Base-by-base conservation (phyloP, 2,329 filamentous ascomycete genomes). In the Botryosphaeria dothidea region DNA sequence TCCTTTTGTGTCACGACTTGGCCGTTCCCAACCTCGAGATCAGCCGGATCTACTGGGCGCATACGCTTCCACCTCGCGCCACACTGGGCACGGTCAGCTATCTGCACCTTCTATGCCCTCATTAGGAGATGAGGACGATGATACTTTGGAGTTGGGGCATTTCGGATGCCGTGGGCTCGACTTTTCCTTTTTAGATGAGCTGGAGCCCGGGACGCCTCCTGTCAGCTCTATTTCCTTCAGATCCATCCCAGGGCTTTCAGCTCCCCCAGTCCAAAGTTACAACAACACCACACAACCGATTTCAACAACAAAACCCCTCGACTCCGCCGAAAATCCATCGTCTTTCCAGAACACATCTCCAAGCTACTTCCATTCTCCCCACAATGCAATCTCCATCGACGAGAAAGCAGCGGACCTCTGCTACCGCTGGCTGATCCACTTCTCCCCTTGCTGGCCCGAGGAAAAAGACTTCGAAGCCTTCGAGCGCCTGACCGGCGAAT, bases 381-480 rank as follows among this genome's bases (percentile, higher is more conserved):
- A 21, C 29, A 36, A 31, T 15, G 46, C 13, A 21, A 51, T 31
- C 46, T 23, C 29, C 8, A 54, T 54, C 29, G 49, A 54, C n/a
- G 17, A n/a, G n/a, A 54, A 34, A 5, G 49, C 29, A 36, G 49
- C 49, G 29, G 54, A 57, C 15, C 31, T 57, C 21, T 57, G 54
- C 36, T 21, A 57, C 7, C 38, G 34, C 21, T 57, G 54, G 54
- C 54, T 57, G 21, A 23, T 23, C 13, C 21, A 43, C 23, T 57
- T 57, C 21, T 43, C 54, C 7, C 34, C 34, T 23, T 29, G 54
- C 21, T 57, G 54, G 54, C 54, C 54, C 4, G 54, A 57, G 15
- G 54, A 57, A n/a, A 41, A 27, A 57, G 54, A 57, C 19, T 57
- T 57, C 17, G 54, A 21, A 4, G 54, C 54, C 3, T 57, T 57